These are phyloP conservation scores for Hypoxylon rickii DNA, from an alignment of 495 filamentous ascomycete species.

Conservation along the genomic window DNA sequence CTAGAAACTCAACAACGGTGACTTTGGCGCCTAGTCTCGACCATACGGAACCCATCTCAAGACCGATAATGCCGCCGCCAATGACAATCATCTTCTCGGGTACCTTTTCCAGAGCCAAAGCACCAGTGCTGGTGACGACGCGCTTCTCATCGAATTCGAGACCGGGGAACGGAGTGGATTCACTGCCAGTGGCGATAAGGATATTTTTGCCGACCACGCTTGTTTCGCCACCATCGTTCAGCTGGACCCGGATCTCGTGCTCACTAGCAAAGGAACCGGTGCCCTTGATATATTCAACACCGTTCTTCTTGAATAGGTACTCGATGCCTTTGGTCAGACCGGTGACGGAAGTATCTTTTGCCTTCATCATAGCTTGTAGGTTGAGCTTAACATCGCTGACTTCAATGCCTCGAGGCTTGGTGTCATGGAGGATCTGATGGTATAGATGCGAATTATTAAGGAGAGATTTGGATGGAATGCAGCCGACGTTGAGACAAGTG, in stretches of 20 bases:
- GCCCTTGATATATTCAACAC: slow-evolving; percentile 95
- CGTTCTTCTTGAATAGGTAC: slow-evolving; percentile 98
- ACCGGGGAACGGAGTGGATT: slow-evolving; percentile 94
- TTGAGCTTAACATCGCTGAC: slow-evolving; percentile 97
- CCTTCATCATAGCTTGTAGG: slow-evolving; percentile 93
- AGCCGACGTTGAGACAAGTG: slow-evolving; percentile 98
- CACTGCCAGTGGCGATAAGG: slow-evolving; percentile 92
- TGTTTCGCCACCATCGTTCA: slow-evolving; percentile 86
- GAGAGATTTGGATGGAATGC: slow-evolving; percentile 98
- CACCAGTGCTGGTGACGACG: slow-evolving; percentile 94
- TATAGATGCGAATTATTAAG: slow-evolving; percentile 99
- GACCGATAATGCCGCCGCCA: slow-evolving; percentile 96
- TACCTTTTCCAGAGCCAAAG: slow-evolving; percentile 83
- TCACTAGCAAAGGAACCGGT: slow-evolving; percentile 84
- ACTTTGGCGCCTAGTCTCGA: slow-evolving; percentile 90
- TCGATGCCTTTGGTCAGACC: slow-evolving; percentile 96
- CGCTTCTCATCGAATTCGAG: slow-evolving; percentile 96
- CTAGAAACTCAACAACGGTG: slow-evolving; percentile 94
- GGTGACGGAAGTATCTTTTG: slow-evolving; percentile 88
- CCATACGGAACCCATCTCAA: slow-evolving; percentile 99
- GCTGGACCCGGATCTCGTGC: slow-evolving; percentile 88
- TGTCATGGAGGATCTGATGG: slow-evolving; percentile 96
- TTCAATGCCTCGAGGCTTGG: slow-evolving; percentile 90
- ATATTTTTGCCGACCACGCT: slow-evolving; percentile 91
- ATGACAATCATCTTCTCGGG: slow-evolving; percentile 98